Evolutionary conservation across 148 eudicot genomes (phyloP), one percentile per base, ranked within the genome.

Genomic region (Rhododendron vialii): DNA sequence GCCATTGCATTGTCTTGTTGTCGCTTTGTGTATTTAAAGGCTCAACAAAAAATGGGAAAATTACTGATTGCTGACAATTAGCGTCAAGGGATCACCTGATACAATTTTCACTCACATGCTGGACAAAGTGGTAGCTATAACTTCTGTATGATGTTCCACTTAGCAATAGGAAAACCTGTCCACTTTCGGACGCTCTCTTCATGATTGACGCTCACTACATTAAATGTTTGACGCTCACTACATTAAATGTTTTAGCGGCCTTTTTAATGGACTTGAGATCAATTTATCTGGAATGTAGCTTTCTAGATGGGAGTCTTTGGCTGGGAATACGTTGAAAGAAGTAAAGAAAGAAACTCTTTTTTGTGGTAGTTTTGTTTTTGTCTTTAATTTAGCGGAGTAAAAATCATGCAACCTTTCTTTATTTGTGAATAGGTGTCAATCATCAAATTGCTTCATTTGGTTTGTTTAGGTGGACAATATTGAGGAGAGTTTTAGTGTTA

Each of bases 401-500:
- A 57, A 20, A 81, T 55, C 15, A 28, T 81, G 14, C 45, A 51
- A 4, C 38, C 51, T 47, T 83, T 33, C 24, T 5, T 74, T 35
- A 5, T 74, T 80, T 86, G 51, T 18, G 3, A 5, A 28, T 26
- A 12, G 4, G 5, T 33, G 69, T 61, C 33, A n/a, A 38, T 45
- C 47, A 7, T 81, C 38, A 30, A 63, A 57, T 81, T 85, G 84
- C 76, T 3, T 84, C 13, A 48, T 78, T 73, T 48, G 53, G 18
- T 78, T 83, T 74, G 77, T 45, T 33, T 85, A 94, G 96, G 94
- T 94, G 77, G 90, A 89, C 47, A 90, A 78, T 75, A 65, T 94
- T 51, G 93, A 94, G 84, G 95, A 94, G 43, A 85, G 93, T 76
- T 84, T 92, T 71, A 67, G 83, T 41, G n/a, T 89, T 28, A 89